These are phyloP conservation scores for Plectosphaerella sp. DNA, from an alignment of 2,329 filamentous ascomycete species.

Conservation along the genomic window DNA sequence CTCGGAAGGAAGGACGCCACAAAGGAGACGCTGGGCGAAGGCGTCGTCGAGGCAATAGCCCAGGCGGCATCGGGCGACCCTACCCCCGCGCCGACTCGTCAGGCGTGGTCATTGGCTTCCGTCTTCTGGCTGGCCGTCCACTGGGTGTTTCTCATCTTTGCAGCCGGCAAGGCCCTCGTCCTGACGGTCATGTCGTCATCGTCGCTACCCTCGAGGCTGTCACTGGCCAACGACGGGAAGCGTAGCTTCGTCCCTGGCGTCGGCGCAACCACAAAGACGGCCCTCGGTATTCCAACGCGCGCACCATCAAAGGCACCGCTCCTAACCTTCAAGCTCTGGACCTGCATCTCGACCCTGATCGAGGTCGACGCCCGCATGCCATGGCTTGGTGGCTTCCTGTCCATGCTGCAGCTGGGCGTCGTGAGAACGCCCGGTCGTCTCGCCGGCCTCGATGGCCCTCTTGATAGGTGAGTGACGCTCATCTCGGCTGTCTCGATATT, in stretches of 20 bases:
- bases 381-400: conserved; percentile 75
- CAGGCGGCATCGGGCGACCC: background rate
- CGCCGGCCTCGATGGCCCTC: conserved; percentile 67
- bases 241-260: background rate
- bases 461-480: conserved; percentile 77
- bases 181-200: conserved; percentile 63
- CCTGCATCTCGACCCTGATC: conserved; percentile 66
- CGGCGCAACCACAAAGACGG: conserved; percentile 13
- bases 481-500: conserved; percentile 23
- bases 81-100: conserved; percentile 3
- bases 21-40: conserved; percentile 5
- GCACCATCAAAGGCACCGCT: conserved; percentile 53
- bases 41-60: conserved; percentile 4
- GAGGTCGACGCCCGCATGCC: conserved; percentile 81
- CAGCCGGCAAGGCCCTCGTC: conserved; percentile 61
- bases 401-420: conserved; percentile 70
- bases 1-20: conserved; percentile 23
- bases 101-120: conserved; percentile 35
- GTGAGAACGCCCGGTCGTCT: conserved; percentile 71
- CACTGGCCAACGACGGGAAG: conserved; percentile 19
- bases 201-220: conserved; percentile 54
- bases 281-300: background rate
- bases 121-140: conserved; percentile 56
- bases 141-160: conserved; percentile 50
- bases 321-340: conserved; percentile 72